phyloP scores from a whole-genome alignment of 2,329 filamentous ascomycete genomes.

The Chrysosporium queenslandicum region DNA sequence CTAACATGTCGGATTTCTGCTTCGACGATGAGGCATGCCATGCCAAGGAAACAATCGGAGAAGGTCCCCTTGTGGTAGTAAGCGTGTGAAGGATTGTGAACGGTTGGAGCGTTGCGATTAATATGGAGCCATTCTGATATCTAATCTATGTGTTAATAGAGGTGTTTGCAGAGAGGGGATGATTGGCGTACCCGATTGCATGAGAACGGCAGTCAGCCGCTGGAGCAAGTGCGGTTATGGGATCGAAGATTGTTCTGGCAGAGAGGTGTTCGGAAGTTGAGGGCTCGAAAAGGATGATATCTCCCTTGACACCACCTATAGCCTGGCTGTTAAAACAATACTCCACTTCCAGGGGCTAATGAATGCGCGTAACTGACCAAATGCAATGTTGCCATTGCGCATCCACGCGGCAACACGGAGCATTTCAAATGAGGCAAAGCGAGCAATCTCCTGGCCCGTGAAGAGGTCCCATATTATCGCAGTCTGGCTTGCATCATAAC shows the following conservation, averaged over 20 bases:
- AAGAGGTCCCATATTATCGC: slow-evolving; percentile 95
- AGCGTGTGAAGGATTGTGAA: slow-evolving; percentile 93
- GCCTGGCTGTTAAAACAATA: slow-evolving; percentile 1
- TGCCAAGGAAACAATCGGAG: slow-evolving; percentile 72
- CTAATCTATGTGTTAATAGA: slow-evolving; percentile 38
- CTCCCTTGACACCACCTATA: slow-evolving; percentile 81
- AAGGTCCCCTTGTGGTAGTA: slow-evolving; percentile 71
- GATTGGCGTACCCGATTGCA: slow-evolving; percentile 68
- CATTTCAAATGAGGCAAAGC: slow-evolving; percentile 86
- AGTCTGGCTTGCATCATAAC: slow-evolving; percentile 82
- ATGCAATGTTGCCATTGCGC: slow-evolving; percentile 91
- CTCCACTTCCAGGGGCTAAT: not conserved
- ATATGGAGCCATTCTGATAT: slow-evolving; percentile 87
- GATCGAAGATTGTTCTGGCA: slow-evolving; percentile 82
- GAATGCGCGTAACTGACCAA: slow-evolving; percentile 53
- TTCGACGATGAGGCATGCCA: slow-evolving; percentile 96
- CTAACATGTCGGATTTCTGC: slow-evolving; percentile 96
- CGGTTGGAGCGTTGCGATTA: slow-evolving; percentile 81
- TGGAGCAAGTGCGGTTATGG: slow-evolving; percentile 86
- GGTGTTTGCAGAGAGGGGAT: not conserved
- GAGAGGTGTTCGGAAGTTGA: slow-evolving; percentile 87
- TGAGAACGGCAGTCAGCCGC: slow-evolving; percentile 85
- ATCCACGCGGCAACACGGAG: slow-evolving; percentile 85
- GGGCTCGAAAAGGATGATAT: slow-evolving; percentile 89
- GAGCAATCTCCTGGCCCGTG: slow-evolving; percentile 77